Conservation (phyloP, 225 moss, liverwort and hornwort genomes). For the Sphagnum contortum region DNA sequence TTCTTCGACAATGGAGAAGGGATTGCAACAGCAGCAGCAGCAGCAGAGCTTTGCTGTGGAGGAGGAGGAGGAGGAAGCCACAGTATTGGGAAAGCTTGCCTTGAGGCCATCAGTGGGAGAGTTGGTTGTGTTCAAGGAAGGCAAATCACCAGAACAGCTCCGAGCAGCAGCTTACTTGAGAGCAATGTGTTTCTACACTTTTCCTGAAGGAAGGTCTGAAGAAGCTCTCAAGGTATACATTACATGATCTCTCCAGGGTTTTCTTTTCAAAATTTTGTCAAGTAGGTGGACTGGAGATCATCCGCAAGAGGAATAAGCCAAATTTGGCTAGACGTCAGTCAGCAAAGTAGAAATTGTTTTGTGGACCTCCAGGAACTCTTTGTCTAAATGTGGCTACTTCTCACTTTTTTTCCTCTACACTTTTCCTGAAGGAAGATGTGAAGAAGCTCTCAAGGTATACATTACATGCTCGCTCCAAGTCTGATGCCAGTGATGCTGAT, state of each 20-base stretch:
- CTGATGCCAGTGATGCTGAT: no score
- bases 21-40: no score
- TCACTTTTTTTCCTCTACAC: slow-evolving; percentile 13
- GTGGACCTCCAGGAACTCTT: no score
- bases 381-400: no score
- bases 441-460: slow-evolving; percentile 13
- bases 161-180: slow-evolving; percentile 52
- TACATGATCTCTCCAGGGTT: no score
- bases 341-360: background rate
- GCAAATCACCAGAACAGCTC: slow-evolving; percentile 30
- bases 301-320: no score
- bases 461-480: no score
- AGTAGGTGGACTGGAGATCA: no score
- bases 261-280: background rate
- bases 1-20: no score
- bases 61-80: no score
- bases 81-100: no score
- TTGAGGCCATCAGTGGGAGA: slow-evolving; percentile 1
- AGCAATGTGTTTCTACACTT: slow-evolving; percentile 40
- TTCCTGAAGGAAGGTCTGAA: slow-evolving; percentile 39
- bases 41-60: no score
- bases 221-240: slow-evolving; percentile 33
- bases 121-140: slow-evolving; percentile 33
- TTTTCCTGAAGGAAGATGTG: slow-evolving; percentile 21
- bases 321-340: background rate